Percentiles rank a stretch among this genome's conserved stretches.
These are phyloP conservation scores for Brasenia schreberi DNA, from an alignment of 164 flowering plant species.

Conservation along the genomic window DNA sequence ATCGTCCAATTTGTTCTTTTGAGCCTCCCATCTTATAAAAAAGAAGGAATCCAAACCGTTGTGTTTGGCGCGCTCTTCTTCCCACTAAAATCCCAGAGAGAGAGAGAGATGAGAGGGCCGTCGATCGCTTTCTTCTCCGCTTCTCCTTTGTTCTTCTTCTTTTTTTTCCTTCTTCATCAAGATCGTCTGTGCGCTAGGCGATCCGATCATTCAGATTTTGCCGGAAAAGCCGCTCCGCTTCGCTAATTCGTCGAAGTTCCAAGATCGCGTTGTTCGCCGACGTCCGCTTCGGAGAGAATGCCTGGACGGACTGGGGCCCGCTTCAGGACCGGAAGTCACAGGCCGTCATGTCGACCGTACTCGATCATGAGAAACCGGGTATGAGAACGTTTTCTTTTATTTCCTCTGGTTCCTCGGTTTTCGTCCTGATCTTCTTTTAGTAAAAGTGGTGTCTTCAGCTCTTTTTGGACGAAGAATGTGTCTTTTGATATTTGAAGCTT, in stretches of 20 bases:
- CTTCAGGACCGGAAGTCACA: constrained; percentile 48
- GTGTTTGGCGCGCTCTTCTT: not conserved
- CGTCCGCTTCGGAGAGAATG: constrained; percentile 74
- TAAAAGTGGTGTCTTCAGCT: too few relatives aligned
- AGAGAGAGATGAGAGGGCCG: not conserved
- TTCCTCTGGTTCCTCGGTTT: too few relatives aligned
- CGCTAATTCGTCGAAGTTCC: constrained; percentile 21
- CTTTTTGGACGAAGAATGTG: too few relatives aligned
- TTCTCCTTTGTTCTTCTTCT: not conserved
- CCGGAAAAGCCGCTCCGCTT: not conserved
- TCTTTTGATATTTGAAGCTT: too few relatives aligned
- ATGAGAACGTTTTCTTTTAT: not conserved
- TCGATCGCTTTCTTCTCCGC: not conserved
- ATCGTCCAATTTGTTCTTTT: not conserved
- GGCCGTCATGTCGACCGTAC: constrained; percentile 53
- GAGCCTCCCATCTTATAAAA: not conserved
- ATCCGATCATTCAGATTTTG: not conserved
- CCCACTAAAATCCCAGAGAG: not conserved
- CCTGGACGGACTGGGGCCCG: constrained; percentile 92
- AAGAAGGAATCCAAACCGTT: not conserved
- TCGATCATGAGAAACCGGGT: constrained; percentile 66
- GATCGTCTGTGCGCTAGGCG: not conserved
- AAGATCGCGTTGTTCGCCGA: constrained; percentile 76
- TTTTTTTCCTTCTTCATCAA: not conserved
- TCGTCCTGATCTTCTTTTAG: too few relatives aligned